A percentile compares a stretch with the other conserved stretches of the same genome.
phyloP scores from a whole-genome alignment of 192 early-diverging fungal genomes.

The Nowakowskiella sp. region DNA sequence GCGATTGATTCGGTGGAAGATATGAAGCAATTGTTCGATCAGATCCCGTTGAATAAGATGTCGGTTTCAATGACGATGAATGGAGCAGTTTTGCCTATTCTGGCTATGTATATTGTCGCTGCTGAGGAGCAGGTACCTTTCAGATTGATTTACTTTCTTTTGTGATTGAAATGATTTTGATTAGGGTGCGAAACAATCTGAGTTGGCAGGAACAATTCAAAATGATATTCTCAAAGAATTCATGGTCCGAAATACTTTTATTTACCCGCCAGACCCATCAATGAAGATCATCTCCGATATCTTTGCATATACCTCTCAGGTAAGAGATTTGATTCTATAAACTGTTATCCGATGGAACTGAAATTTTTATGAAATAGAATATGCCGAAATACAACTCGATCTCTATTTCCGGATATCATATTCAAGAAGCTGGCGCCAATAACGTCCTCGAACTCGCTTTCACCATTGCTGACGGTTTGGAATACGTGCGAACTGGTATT shows the following conservation, averaged over 20 bases:
- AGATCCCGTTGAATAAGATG: conserved; percentile 82
- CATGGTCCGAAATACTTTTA: conserved; percentile 92
- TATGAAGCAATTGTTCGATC: conserved; percentile 80
- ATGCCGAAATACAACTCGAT: conserved; percentile 96
- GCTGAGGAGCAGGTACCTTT: conserved; percentile 62
- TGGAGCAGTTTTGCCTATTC: conserved; percentile 83
- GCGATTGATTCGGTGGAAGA: conserved; percentile 89
- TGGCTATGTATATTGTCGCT: conserved; percentile 86
- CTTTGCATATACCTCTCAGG: conserved; percentile 75
- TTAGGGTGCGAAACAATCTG: conserved; percentile 61
- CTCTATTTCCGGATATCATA: conserved; percentile 91
- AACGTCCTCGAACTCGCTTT: conserved; percentile 86
- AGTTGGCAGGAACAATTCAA: conserved; percentile 82
- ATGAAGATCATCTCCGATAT: conserved; percentile 89
- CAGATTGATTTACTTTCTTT: not conserved
- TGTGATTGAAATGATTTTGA: not conserved
- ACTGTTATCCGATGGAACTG: not conserved
- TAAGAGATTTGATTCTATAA: conserved; percentile 8
- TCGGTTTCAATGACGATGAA: conserved; percentile 95
- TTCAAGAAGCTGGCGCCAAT: conserved; percentile 87
- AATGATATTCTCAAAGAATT: conserved; percentile 93
- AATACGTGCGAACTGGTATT: conserved; percentile 50
- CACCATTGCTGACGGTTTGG: conserved; percentile 82
- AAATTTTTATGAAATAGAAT: conserved; percentile 28
- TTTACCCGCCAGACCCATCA: conserved; percentile 83